These are phyloP conservation scores for Stylosanthes scabra DNA, from an alignment of 331 rosid genomes.

Conservation along the genomic window DNA sequence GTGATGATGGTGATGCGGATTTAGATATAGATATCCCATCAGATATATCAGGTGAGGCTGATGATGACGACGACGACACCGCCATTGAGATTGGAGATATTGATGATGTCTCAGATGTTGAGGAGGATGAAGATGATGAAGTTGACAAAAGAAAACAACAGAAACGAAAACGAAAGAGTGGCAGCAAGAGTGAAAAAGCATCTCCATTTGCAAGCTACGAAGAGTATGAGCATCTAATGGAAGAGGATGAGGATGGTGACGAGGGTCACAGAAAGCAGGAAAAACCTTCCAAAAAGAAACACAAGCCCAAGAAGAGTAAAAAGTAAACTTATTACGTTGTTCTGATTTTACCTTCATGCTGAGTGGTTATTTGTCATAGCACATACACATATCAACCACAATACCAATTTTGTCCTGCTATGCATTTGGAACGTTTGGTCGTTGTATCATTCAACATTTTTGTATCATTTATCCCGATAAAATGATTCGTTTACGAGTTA, in stretches of 20 bases:
- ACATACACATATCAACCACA: too few species aligned
- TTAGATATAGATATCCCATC: constrained; percentile 39
- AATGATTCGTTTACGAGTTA: too few species aligned
- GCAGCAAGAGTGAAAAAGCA: constrained; percentile 50
- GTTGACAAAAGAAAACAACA: constrained; percentile 38
- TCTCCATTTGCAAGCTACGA: constrained; percentile 91
- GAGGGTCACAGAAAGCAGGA: constrained; percentile 20
- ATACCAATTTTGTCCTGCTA: too few species aligned
- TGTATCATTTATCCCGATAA: too few species aligned
- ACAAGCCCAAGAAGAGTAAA: constrained; percentile 58
- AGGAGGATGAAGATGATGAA: constrained; percentile 39
- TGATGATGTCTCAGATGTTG: constrained; percentile 57
- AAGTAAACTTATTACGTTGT: constrained; percentile 34
- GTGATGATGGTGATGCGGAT: constrained; percentile 61
- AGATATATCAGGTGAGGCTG: constrained; percentile 58
- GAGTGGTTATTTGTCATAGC: neutral
- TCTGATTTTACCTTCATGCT: neutral
- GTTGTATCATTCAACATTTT: too few species aligned
- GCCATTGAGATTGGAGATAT: constrained; percentile 53
- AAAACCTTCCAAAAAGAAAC: constrained; percentile 44
- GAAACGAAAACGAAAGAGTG: constrained; percentile 49
- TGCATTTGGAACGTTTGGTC: too few species aligned
- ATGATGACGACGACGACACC: constrained; percentile 29
- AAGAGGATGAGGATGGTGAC: constrained; percentile 15
- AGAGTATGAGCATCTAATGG: constrained; percentile 79